These are phyloP conservation scores for Solanum medicagineum DNA, from an alignment of 257 asterid species.

Conservation along the genomic window DNA sequence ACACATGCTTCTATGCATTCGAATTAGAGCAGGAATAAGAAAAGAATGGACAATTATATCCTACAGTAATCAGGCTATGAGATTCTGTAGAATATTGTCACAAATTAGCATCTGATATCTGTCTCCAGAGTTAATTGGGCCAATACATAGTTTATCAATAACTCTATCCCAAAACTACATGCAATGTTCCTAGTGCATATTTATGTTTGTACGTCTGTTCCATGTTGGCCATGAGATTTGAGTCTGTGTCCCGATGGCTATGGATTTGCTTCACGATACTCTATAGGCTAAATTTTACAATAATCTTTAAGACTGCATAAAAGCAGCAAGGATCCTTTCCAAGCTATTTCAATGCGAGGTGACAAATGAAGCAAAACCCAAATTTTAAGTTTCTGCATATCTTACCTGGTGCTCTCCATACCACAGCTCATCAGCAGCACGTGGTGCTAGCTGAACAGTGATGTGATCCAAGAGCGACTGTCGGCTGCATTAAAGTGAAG, in stretches of 20 bases:
- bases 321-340: not conserved
- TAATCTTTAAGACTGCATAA: not conserved
- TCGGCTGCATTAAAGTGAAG: conserved; percentile 45
- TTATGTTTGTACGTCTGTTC: not conserved
- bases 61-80: not conserved
- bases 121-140: not conserved
- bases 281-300: not conserved
- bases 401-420: conserved; percentile 74
- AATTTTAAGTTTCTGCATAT: not conserved
- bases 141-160: not conserved
- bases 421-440: conserved; percentile 97
- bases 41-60: not conserved
- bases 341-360: not conserved
- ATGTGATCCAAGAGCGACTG: conserved; percentile 91
- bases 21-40: not conserved
- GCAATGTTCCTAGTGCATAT: not conserved
- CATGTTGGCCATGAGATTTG: not conserved
- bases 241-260: not conserved
- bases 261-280: not conserved
- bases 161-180: not conserved
- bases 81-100: not conserved
- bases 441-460: conserved; percentile 89
- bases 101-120: not conserved
- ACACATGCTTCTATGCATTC: not conserved
- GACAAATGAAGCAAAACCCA: not conserved